A percentile compares a stretch with the other conserved stretches of the same genome.
Evolutionary conservation across 2,329 filamentous ascomycete species (phyloP).

Genomic region (Zymoseptoria crescenta): DNA sequence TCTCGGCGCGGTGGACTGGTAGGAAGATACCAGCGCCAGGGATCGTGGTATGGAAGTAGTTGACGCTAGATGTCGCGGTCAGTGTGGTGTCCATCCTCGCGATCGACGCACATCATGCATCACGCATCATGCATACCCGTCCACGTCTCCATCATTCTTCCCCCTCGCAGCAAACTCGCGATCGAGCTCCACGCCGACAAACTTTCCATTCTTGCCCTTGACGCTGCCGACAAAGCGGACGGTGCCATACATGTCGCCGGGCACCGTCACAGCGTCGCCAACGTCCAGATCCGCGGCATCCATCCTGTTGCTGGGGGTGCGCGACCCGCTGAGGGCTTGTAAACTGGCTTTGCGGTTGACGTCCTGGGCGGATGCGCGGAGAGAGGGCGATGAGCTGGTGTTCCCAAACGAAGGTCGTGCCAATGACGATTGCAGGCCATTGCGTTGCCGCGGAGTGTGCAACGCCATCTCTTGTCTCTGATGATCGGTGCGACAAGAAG

Average conservation of each 20-base stretch:
- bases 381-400: conserved; percentile 35
- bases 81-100: background rate
- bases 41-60: conserved; percentile 73
- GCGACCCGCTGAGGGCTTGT: conserved; percentile 50
- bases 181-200: conserved; percentile 85
- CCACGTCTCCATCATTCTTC: conserved; percentile 94
- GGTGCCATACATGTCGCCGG: conserved; percentile 82
- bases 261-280: conserved; percentile 83
- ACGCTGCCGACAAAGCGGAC: conserved; percentile 85
- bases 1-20: conserved; percentile 71
- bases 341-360: conserved; percentile 64
- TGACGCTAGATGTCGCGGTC: conserved; percentile 34
- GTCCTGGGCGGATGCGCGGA: conserved; percentile 34
- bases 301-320: conserved; percentile 43
- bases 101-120: background rate
- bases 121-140: conserved; percentile 56
- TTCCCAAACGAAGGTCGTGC: conserved; percentile 33
- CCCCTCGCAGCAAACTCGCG: conserved; percentile 72
- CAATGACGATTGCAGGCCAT: conserved; percentile 16
- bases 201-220: conserved; percentile 79
- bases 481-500: background rate
- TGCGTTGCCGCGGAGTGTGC: conserved; percentile 35
- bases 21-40: conserved; percentile 89
- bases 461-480: conserved; percentile 30
- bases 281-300: conserved; percentile 53